Base-by-base conservation (phyloP, 2,329 filamentous ascomycete species). In the Talaromyces sp. region DNA sequence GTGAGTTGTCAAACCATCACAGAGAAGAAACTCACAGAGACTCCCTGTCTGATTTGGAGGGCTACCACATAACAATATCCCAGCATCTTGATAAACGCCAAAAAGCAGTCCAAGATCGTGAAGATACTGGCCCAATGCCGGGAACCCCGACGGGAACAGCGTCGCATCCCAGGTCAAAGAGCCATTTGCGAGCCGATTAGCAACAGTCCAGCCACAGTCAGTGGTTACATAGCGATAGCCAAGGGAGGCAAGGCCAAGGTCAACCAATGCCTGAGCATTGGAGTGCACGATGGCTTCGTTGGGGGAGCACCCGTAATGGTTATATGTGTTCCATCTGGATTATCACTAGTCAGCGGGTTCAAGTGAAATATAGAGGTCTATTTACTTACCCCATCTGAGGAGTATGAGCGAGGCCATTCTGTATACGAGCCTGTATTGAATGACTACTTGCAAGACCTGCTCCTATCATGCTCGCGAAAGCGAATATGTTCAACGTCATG, bases 271-370 rank as follows among this genome's bases (percentile, higher is more conserved):
- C 49, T 85, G 75, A 0, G 85, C 84, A 64, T 85, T 87, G 2
- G 77, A 73, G 49, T 81, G 79, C 27, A 86, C 81, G 43, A 83
- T 82, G 0, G 72, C 73, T 67, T 86, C 81, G 47, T 76, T 82
- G 0, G 82, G 82, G 1, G 73, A 73, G 70, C 85, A 87, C 59
- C 75, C 77, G 72, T 85, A 86, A 47, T 82, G 77, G 62, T 88
- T 88, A 68, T 88, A 88, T 2, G 81, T 83, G 67, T 87, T 87
- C 85, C 85, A 88, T 13, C 85, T 67, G 71, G 67, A 0, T 15
- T 37, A n/a, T 52, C 9, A 2, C 27, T 64, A 11, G 58, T 43
- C 35, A 58, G 4, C 9, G 19, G 43, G 10, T 37, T 19, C 17
- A 7, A 17, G 10, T 25, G 27, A 11, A 31, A 17, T 9, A 22